phyloP scores from a whole-genome alignment of 768 basidiomycete species.

The Saitozyma podzolica region DNA sequence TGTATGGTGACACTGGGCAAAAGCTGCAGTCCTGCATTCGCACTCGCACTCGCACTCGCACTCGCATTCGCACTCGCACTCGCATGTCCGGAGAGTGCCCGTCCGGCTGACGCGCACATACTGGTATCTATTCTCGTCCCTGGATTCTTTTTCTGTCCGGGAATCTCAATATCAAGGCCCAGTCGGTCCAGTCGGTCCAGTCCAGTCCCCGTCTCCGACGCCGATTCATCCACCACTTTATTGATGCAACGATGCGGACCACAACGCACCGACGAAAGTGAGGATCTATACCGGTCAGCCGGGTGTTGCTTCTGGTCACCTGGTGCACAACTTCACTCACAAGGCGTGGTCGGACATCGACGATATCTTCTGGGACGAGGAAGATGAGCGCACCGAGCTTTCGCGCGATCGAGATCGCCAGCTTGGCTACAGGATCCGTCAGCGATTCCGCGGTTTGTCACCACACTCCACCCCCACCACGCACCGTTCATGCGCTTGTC shows the following conservation, averaged over 20 bases:
- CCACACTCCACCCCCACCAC: conserved; percentile 31
- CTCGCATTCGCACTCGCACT: no score
- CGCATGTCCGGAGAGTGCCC: no score
- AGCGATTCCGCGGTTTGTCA: not conserved
- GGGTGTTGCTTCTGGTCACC: conserved; percentile 39
- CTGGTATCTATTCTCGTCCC: no score
- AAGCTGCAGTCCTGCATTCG: no score
- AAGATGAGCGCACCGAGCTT: conserved; percentile 97
- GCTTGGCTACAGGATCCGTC: conserved; percentile 65
- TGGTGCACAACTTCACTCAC: conserved; percentile 57
- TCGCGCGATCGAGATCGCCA: conserved; percentile 97
- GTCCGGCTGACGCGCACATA: no score
- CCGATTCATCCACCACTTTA: not conserved
- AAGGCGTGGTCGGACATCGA: conserved; percentile 85
- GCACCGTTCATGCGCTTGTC: conserved; percentile 88
- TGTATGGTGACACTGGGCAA: no score
- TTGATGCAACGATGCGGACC: conserved; percentile 43
- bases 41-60: no score
- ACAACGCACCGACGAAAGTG: conserved; percentile 75
- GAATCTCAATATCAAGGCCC: no score
- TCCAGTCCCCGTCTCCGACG: no score
- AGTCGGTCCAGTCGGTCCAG: no score
- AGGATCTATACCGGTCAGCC: conserved; percentile 59
- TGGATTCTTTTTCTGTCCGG: no score
- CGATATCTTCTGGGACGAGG: conserved; percentile 88